Evolutionary conservation across 2,329 filamentous ascomycete genomes (phyloP).

Genomic region (Phialophora expanda): DNA sequence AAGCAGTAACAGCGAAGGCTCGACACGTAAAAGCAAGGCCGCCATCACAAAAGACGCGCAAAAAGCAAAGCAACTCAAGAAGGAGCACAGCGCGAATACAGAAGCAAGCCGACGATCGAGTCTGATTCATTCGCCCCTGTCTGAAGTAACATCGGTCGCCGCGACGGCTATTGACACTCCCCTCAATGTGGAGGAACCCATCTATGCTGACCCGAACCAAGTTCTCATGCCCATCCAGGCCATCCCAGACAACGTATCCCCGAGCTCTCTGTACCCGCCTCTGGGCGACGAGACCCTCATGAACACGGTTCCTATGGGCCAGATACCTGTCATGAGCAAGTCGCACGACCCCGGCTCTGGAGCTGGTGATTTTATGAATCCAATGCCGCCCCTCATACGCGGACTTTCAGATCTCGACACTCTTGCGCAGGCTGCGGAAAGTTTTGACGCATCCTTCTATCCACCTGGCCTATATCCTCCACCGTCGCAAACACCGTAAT

Average conservation of each 20-base stretch:
- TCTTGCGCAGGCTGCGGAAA: constrained; percentile 39
- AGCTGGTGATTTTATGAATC: constrained; percentile 11
- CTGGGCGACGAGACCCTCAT: constrained; percentile 35
- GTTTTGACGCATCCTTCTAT: constrained; percentile 38
- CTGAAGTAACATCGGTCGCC: constrained; percentile 37
- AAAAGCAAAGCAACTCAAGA: constrained; percentile 30
- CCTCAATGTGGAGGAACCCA: constrained; percentile 28
- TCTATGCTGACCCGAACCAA: constrained; percentile 32
- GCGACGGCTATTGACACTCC: constrained; percentile 36
- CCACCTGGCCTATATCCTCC: constrained; percentile 17
- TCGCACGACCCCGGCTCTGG: constrained; percentile 4
- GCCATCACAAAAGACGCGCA: constrained; percentile 39
- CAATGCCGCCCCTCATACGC: constrained; percentile 33
- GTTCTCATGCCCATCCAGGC: constrained; percentile 34
- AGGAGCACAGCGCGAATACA: constrained; percentile 24
- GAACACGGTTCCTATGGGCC: constrained; percentile 9
- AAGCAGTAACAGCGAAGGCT: constrained; percentile 33
- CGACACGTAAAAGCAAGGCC: constrained; percentile 36
- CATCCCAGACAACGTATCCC: constrained; percentile 34
- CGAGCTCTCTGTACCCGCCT: constrained; percentile 38
- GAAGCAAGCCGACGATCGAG: constrained; percentile 33
- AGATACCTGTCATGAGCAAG: constrained; percentile 23
- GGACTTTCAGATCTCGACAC: constrained; percentile 41
- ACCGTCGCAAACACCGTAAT: neutral
- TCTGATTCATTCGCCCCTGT: constrained; percentile 37